Conservation (phyloP, 768 basidiomycete genomes). For the Trametes cinnabarina region DNA sequence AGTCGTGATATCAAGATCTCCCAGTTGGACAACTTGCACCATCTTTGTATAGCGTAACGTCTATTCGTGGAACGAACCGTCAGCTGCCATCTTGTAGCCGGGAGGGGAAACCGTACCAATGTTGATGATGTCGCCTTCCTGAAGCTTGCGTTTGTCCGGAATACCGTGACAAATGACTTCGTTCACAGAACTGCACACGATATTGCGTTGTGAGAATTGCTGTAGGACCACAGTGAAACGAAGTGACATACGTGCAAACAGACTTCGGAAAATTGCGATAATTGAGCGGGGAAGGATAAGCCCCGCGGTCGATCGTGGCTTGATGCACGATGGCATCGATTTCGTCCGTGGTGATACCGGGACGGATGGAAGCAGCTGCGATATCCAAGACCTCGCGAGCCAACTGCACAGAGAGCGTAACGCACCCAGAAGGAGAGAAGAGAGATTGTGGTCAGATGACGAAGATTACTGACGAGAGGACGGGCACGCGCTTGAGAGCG, state of each 20-base stretch:
- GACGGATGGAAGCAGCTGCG: constrained; percentile 78
- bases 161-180: constrained; percentile 98
- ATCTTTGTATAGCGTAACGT: constrained; percentile 76
- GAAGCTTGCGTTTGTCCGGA: constrained; percentile 78
- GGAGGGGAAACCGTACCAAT: constrained; percentile 55
- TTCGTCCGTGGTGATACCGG: constrained; percentile 96
- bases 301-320: constrained; percentile 83
- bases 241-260: constrained; percentile 79
- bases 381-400: constrained; percentile 91
- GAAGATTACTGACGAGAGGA: constrained; percentile 1
- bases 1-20: too few species aligned
- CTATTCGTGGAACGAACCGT: constrained; percentile 36
- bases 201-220: neutral
- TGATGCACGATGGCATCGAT: constrained; percentile 92
- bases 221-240: neutral
- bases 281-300: constrained; percentile 92
- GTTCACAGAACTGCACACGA: constrained; percentile 71
- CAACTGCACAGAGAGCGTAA: constrained; percentile 48
- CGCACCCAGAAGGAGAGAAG: neutral
- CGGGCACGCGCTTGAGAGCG: constrained; percentile 19
- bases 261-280: constrained; percentile 94
- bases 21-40: constrained; percentile 41
- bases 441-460: constrained; percentile 12
- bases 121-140: constrained; percentile 96
- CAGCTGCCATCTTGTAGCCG: neutral